Base-by-base conservation (phyloP, 345 rosid genomes). In the Eucalyptus sp. region DNA sequence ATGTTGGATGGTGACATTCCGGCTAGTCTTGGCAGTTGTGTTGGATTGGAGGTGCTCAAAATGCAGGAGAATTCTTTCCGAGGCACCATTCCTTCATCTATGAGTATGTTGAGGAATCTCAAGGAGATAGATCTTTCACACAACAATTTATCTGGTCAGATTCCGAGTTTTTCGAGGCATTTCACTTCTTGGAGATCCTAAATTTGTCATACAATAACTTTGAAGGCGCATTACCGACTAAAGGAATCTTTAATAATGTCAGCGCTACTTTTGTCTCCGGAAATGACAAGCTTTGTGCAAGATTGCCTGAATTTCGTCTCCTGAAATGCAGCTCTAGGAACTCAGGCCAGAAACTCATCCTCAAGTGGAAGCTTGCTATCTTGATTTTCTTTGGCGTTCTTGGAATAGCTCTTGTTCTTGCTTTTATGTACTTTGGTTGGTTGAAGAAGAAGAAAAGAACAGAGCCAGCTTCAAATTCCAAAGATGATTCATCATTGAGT, bases 121-220 rank as follows among this genome's bases (percentile, higher is more conserved):
- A 29, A 20, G 2, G 50, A 12, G 56, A 11, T 90, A 18, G 88
- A 92, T 76, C 89, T 92, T 84, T 92, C 93, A 2, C 90, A 48
- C 10, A 92, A 91, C 54, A 91, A 92, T 71, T 88, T 92, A 22
- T 90, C 89, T 3, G 87, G 92, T 4, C n/a, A 43, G 8, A 89
- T 91, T 60, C 92, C 89, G 60, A 88, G 33, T 86, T 54, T 88
- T 85, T 92, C 3, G 37, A 66, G 37, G n/a, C 68, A 31, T 31
- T 89, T 46, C 20, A 43, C 4, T 58, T 89, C 9, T 17, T 89
- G 22, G 22, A 89, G 84, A 33, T 2, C 12, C 43, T 91, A 7
- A 88, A 92, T 88, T 88, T 92, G 13, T 92, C 92, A 43, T 84
- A 50, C 64, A 92, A 90, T 58, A 86, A 90, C 17, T 87, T 92